Base-by-base conservation (phyloP, 164 flowering plant species). In the Euptelea pleiosperma region DNA sequence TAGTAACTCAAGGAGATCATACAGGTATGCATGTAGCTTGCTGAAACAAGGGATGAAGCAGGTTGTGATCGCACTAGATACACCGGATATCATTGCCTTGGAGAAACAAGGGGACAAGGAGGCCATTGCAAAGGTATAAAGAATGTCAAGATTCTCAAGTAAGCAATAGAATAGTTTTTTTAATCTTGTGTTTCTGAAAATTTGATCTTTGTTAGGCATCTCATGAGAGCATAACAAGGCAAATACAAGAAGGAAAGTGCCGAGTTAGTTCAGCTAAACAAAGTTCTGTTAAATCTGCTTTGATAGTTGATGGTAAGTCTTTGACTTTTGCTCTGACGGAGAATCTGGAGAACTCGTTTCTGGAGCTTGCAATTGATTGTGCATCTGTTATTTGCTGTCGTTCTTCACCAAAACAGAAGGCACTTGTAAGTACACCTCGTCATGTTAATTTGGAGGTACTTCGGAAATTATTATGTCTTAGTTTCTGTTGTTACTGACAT, bases 331-430 rank as follows among this genome's bases (percentile, higher is more conserved):
- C 89, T 58, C 82, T 91, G 15, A 63, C 52, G 52, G 70, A 73
- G 57, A 41, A 70, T 47, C 53, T 81, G 53, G 76, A 82, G 68
- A 63, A 61, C 28, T 61, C 65, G 21, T 89, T 91, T 68, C 70
- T 86, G 63, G 81, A 82, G 47, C 89, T 91, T 57, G 94, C 96
- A 16, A 49, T 73, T 35, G 42, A 45, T 53, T 91, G 98, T 60
- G 75, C 75, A 52, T 86, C 98, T 46, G 96, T 91, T 58, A 83
- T 88, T 68, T 91, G 98, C 70, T 91, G 96, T 57, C 94, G 96
- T 29, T 83, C 94, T 47, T 83, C 94, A 24, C 97, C 97, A 30
- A 90, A 90, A 65, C 97, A 90, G 68, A 90, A 90, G 62, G 97
- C 97, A 34, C 84, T 76, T 65, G 97, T 91, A 69, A 73, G 91